phyloP scores from a whole-genome alignment of 768 basidiomycete genomes.

The Dioszegia aurantiaca region DNA sequence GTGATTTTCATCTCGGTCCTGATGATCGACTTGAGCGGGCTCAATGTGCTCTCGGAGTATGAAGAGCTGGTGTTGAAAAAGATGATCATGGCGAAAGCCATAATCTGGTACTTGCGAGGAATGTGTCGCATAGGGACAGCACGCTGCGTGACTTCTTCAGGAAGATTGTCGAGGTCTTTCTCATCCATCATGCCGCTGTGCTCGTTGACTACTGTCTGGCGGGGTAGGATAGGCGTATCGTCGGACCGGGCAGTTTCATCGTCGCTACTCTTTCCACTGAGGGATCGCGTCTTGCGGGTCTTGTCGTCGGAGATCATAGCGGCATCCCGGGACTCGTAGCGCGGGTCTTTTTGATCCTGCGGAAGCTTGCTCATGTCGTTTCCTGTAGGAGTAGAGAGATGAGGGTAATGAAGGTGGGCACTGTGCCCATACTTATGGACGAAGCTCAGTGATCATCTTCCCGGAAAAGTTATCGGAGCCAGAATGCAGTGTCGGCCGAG shows the following conservation, averaged over 20 bases:
- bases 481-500: too few species aligned
- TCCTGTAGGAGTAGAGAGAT: too few species aligned
- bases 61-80: slow-evolving; percentile 32
- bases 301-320: background rate
- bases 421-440: too few species aligned
- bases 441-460: too few species aligned
- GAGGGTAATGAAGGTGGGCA: too few species aligned
- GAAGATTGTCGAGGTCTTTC: background rate
- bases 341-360: too few species aligned
- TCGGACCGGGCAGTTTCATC: background rate
- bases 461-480: too few species aligned
- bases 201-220: background rate
- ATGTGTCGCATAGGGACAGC: slow-evolving; percentile 12
- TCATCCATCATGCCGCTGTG: background rate
- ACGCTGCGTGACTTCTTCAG: background rate
- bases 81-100: slow-evolving; percentile 33
- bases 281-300: background rate
- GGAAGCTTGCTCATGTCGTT: too few species aligned
- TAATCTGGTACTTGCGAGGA: slow-evolving; percentile 18
- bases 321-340: background rate
- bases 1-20: slow-evolving; percentile 22
- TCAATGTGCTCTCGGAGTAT: slow-evolving; percentile 17
- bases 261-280: background rate
- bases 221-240: background rate
- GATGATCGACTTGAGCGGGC: slow-evolving; percentile 30